A percentile compares a stretch with the other conserved stretches of the same genome.
These are phyloP conservation scores for Didymella segeticola DNA, from an alignment of 2,329 filamentous ascomycete species.

Conservation along the genomic window DNA sequence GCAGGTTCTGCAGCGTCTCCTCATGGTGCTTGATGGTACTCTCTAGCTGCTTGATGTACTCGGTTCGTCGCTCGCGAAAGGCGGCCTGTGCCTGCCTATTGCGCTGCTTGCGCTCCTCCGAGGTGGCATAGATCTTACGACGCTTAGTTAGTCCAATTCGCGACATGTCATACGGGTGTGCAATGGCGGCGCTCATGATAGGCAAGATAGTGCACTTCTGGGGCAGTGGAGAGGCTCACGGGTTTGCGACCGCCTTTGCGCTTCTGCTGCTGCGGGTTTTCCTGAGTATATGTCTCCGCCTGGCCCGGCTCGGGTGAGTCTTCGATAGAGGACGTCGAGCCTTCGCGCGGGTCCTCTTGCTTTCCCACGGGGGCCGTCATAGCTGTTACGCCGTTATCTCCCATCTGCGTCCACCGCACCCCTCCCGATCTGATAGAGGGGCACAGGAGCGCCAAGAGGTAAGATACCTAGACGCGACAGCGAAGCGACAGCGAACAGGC, in stretches of 20 bases:
- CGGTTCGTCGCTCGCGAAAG: slow-evolving; percentile 93
- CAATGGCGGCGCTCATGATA: slow-evolving; percentile 32
- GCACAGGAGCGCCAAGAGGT: slow-evolving; percentile 44
- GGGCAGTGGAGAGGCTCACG: slow-evolving; percentile 63
- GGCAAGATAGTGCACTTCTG: slow-evolving; percentile 21
- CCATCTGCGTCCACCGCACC: slow-evolving; percentile 58
- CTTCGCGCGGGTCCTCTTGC: slow-evolving; percentile 52
- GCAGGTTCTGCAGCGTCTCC: slow-evolving; percentile 87
- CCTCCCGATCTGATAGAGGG: slow-evolving; percentile 49
- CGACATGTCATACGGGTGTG: slow-evolving; percentile 38
- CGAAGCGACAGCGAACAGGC: slow-evolving; percentile 39
- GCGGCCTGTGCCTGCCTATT: slow-evolving; percentile 97
- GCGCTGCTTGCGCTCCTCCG: slow-evolving; percentile 96
- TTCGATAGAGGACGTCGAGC: slow-evolving; percentile 57
- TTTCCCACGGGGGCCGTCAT: slow-evolving; percentile 56
- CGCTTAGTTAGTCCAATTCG: slow-evolving; percentile 50
- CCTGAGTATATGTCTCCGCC: slow-evolving; percentile 50
- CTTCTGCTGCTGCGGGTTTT: slow-evolving; percentile 70
- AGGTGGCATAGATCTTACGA: slow-evolving; percentile 93
- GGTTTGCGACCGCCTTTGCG: slow-evolving; percentile 97
- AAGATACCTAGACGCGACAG: too few species aligned
- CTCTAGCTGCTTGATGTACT: slow-evolving; percentile 99
- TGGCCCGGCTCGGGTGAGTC: slow-evolving; percentile 57
- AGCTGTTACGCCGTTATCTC: slow-evolving; percentile 55
- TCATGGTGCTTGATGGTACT: slow-evolving; percentile 97